Conservation (phyloP, 176 grass and related monocot species). For the Chrysopogon serrulatus region DNA sequence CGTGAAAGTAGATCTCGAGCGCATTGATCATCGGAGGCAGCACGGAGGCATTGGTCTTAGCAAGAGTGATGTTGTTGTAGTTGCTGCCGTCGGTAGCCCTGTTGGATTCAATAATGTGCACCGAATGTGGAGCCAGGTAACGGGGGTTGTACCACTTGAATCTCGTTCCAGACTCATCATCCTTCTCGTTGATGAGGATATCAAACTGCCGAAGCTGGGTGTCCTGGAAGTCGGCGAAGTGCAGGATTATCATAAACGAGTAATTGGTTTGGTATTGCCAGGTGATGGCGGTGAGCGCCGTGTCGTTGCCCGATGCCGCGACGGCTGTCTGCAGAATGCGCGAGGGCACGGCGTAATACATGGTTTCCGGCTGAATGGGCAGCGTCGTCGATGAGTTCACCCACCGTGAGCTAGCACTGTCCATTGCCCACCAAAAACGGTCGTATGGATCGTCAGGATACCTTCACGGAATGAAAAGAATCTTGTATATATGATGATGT, state of each 20-base stretch:
- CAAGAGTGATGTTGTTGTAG: constrained; percentile 13
- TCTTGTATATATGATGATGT: no score
- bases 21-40: constrained; percentile 37
- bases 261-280: no score
- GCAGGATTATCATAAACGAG: not conserved
- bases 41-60: not conserved
- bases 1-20: not conserved
- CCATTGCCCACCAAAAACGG: not conserved
- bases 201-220: not conserved
- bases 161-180: not conserved
- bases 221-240: constrained; percentile 11
- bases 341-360: no score
- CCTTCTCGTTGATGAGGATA: not conserved
- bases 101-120: not conserved
- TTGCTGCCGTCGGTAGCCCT: not conserved
- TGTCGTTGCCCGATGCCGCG: not conserved
- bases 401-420: not conserved
- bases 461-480: no score
- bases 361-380: no score
- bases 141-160: not conserved
- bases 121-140: not conserved
- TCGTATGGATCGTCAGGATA: constrained; percentile 30
- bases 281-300: not conserved
- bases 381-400: not conserved
- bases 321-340: not conserved